Base-by-base conservation (phyloP, 176 grass and related monocot genomes). In the Aegilops tauschii region DNA sequence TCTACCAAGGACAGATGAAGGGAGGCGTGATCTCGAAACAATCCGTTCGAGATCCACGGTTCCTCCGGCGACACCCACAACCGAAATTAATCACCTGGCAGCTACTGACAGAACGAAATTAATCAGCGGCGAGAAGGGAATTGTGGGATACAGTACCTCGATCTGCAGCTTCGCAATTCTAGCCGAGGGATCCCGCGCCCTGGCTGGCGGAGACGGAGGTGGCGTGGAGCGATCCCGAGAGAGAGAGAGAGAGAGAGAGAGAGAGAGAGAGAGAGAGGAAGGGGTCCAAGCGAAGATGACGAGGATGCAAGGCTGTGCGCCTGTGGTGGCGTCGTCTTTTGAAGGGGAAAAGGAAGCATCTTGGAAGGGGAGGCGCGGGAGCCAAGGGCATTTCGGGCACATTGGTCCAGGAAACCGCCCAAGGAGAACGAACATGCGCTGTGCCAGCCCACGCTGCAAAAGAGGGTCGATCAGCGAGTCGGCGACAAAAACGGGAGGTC, bases 231-330 rank as follows among this genome's bases (percentile, higher is more conserved):
- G 62, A 44, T 65, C 62, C 63, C 17, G 64, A 14, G 18, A 34
- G 50, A 23, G 64, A 34, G 17, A 32, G 61, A 21, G 16, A 31
- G n/a, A n/a, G n/a, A n/a, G 64, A 14, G 18, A 34, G 50, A 23
- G 64, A 14, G 18, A 34, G 50, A 23, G 64, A 14, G 18, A 34
- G 50, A 23, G 50, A n/a, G 63, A n/a, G 18, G 11, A 30, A 36
- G 64, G 64, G 67, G 28, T 69, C 64, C 42, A 81, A 42, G 42
- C 63, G 79, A 81, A 45, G 79, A 81, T 69, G 80, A 69, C 64
- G 64, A 82, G 80, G 63, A 82, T 31, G 64, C 29, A 69, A 82
- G 80, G 44, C 73, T 77, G 73, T 76, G 73, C 13, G 13, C 49
- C 49, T 52, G 49, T 54, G 47, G 40, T 16, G 80, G 64, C 40